Percentiles rank a stretch among this genome's conserved stretches.
Conservation (phyloP, 2,329 filamentous ascomycete genomes). For the Fusarium siculi region DNA sequence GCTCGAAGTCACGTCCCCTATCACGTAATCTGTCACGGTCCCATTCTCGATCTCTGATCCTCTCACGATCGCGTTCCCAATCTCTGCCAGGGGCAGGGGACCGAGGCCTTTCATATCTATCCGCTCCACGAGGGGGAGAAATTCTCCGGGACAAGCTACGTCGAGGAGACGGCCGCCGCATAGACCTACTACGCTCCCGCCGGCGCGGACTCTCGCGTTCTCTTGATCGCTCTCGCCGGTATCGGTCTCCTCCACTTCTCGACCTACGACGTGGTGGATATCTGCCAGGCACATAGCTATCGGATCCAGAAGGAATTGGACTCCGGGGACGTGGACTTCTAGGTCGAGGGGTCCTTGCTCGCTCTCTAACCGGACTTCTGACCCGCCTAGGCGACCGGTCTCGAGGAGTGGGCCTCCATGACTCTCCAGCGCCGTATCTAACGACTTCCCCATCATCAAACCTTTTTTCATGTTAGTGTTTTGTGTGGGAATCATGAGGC, state of each 20-base stretch:
- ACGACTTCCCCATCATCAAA: conserved; percentile 72
- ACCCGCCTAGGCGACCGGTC: conserved; percentile 56
- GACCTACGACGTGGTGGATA: conserved; percentile 56
- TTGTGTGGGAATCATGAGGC: neutral
- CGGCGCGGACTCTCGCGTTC: conserved; percentile 53
- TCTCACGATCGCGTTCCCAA: conserved; percentile 49
- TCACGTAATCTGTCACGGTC: conserved; percentile 47
- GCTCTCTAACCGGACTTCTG: conserved; percentile 48
- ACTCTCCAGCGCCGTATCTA: conserved; percentile 70
- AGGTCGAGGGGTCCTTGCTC: conserved; percentile 50
- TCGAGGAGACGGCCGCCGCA: conserved; percentile 52
- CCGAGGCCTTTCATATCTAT: conserved; percentile 53
- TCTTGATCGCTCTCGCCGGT: conserved; percentile 55
- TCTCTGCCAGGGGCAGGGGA: conserved; percentile 53
- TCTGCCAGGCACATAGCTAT: conserved; percentile 59
- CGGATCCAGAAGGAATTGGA: conserved; percentile 52
- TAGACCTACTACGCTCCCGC: conserved; percentile 51
- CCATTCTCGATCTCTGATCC: conserved; percentile 46
- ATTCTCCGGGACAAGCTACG: conserved; percentile 52
- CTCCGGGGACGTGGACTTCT: conserved; percentile 54
- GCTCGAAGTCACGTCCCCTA: conserved; percentile 51
- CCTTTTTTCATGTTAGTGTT: conserved; percentile 46
- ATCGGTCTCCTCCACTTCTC: conserved; percentile 55
- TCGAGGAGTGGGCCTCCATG: conserved; percentile 67
- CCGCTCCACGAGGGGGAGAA: conserved; percentile 50